Evolutionary conservation across 192 early-diverging fungal species (phyloP).

Genomic region (Diversispora epigaea): DNA sequence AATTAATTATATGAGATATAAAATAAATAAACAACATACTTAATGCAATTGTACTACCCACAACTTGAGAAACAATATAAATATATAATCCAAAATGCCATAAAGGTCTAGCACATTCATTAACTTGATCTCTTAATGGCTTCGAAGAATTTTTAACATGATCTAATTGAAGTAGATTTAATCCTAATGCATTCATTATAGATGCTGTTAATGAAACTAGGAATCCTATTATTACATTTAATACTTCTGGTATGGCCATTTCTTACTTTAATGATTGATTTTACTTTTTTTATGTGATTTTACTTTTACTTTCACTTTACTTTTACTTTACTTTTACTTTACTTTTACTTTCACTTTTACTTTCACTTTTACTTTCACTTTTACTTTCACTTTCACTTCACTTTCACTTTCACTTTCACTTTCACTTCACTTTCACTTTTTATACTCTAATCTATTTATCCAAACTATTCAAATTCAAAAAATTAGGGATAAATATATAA

Average conservation of each 20-base stretch:
- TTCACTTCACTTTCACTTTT: no score
- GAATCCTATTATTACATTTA: slow-evolving; percentile 48
- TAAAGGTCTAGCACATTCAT: slow-evolving; percentile 57
- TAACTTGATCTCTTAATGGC: slow-evolving; percentile 41
- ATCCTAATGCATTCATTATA: slow-evolving; percentile 55
- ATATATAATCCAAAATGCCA: slow-evolving; percentile 61
- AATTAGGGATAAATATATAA: no score
- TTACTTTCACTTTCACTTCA: no score
- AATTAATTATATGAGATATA: neutral
- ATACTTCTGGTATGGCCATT: neutral
- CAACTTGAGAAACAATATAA: slow-evolving; percentile 51
- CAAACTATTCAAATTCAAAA: no score
- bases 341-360: no score
- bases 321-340: no score
- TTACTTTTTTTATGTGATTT: no score
- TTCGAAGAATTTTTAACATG: slow-evolving; percentile 50
- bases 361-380: no score
- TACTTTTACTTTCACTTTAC: no score
- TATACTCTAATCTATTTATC: no score
- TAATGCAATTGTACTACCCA: slow-evolving; percentile 58
- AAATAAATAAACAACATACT: slow-evolving; percentile 45
- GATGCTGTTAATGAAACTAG: slow-evolving; percentile 44
- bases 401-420: no score
- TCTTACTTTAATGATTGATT: no score
- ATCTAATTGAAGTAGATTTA: slow-evolving; percentile 59